Percentiles rank a stretch among this genome's conserved stretches.
Evolutionary conservation across 768 basidiomycete species (phyloP).

Genomic region (Suillus ampliporus): DNA sequence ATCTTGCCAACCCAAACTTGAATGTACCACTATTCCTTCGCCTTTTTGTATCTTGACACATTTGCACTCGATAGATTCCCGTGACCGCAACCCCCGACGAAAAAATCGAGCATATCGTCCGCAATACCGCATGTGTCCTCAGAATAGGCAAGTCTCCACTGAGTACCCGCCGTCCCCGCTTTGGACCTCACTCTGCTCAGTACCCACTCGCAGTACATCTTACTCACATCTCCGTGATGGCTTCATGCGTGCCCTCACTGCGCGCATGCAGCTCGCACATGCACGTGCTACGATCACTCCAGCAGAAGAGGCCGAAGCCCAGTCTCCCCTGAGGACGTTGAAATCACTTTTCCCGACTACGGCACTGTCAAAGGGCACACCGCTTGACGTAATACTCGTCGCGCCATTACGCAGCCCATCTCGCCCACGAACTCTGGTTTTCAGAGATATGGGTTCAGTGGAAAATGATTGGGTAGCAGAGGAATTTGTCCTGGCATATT

Average conservation of each 20-base stretch:
- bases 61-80: constrained; percentile 51
- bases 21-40: constrained; percentile 44
- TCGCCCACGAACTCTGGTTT: constrained; percentile 59
- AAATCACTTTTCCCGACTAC: constrained; percentile 80
- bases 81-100: constrained; percentile 63
- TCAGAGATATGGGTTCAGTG: constrained; percentile 75
- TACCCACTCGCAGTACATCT: constrained; percentile 80
- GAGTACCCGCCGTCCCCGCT: background rate
- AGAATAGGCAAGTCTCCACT: constrained; percentile 63
- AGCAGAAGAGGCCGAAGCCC: constrained; percentile 60
- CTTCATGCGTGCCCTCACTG: constrained; percentile 75
- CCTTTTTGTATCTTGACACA: background rate
- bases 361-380: constrained; percentile 65
- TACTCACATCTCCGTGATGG: constrained; percentile 85
- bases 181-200: constrained; percentile 40
- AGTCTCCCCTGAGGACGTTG: constrained; percentile 70
- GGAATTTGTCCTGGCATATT: constrained; percentile 76
- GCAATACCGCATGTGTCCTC: constrained; percentile 71
- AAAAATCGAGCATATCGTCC: constrained; percentile 71
- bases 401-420: constrained; percentile 53
- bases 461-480: constrained; percentile 78
- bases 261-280: constrained; percentile 57
- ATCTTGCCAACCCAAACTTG: constrained; percentile 68
- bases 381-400: constrained; percentile 72
- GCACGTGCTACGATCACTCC: constrained; percentile 59